These are phyloP conservation scores for Volutella citrinella DNA, from an alignment of 2,329 filamentous ascomycete genomes.

Conservation along the genomic window DNA sequence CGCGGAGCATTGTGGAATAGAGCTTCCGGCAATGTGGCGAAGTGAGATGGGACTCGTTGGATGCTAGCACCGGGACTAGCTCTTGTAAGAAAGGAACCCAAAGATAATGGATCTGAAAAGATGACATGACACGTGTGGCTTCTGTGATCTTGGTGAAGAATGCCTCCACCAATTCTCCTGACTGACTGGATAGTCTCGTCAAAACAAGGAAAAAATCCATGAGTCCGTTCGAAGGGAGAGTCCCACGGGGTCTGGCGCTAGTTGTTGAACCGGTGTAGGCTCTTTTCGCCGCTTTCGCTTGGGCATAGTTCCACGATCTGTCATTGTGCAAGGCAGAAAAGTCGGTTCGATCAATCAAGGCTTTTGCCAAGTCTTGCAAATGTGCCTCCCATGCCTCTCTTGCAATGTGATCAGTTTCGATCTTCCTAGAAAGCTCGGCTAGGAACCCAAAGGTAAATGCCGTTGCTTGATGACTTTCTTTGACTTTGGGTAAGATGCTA, in stretches of 20 bases:
- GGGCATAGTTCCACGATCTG: neutral
- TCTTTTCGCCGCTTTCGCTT: neutral
- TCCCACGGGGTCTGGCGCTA: neutral
- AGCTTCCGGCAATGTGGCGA: slow-evolving; percentile 19
- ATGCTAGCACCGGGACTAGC: slow-evolving; percentile 14
- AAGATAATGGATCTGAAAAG: slow-evolving; percentile 10
- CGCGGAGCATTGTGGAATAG: slow-evolving; percentile 18
- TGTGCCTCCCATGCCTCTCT: neutral
- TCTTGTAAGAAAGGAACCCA: slow-evolving; percentile 30
- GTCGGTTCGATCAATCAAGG: slow-evolving; percentile 5
- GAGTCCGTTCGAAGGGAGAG: no score
- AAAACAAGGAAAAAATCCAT: no score
- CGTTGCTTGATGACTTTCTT: neutral
- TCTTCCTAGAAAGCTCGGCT: no score
- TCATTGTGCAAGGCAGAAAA: slow-evolving; percentile 4
- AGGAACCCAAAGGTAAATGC: slow-evolving; percentile 13
- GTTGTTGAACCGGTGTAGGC: neutral
- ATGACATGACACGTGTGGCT: no score
- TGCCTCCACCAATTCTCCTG: no score
- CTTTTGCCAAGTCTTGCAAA: slow-evolving; percentile 1
- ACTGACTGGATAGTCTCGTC: no score
- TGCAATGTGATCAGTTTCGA: no score
- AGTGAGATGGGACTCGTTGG: slow-evolving; percentile 7
- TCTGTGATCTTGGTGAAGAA: no score
- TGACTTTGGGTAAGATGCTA: slow-evolving; percentile 9